phyloP scores from a whole-genome alignment of 1,284 basidiomycete genomes.

The Naganishia liquefaciens region DNA sequence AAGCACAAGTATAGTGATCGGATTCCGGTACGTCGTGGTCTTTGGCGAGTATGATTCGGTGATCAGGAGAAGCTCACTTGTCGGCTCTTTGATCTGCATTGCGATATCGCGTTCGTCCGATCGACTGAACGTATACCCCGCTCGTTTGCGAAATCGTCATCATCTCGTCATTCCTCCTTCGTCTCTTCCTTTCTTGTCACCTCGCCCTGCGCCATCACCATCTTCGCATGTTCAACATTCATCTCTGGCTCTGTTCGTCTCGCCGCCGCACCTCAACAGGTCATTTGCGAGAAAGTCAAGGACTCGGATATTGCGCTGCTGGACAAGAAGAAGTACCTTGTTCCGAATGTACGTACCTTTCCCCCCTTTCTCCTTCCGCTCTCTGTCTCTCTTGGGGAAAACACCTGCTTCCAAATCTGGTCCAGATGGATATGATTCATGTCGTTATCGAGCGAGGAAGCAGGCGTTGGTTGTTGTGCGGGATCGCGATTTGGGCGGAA shows the following conservation, averaged over 20 bases:
- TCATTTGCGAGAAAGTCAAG: constrained; percentile 99
- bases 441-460: too few species aligned
- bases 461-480: too few species aligned
- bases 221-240: too few species aligned
- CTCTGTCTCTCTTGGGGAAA: background rate
- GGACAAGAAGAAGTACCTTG: constrained; percentile 99
- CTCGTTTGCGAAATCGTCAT: background rate
- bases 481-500: too few species aligned
- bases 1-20: constrained; percentile 98
- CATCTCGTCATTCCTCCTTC: background rate
- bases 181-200: too few species aligned
- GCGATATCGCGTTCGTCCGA: too few species aligned
- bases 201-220: constrained; percentile 5
- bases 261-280: constrained; percentile 58
- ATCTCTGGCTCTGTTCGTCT: too few species aligned
- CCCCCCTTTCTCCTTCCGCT: constrained; percentile 31
- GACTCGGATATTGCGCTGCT: constrained; percentile 98
- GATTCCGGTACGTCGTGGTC: constrained; percentile 74
- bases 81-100: too few species aligned
- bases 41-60: background rate
- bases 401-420: too few species aligned
- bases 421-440: too few species aligned
- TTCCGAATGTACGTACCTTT: constrained; percentile 76
- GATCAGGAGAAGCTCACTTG: background rate
- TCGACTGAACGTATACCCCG: too few species aligned